phyloP scores from a whole-genome alignment of 257 asterid species.

The Gardenia jasminoides region DNA sequence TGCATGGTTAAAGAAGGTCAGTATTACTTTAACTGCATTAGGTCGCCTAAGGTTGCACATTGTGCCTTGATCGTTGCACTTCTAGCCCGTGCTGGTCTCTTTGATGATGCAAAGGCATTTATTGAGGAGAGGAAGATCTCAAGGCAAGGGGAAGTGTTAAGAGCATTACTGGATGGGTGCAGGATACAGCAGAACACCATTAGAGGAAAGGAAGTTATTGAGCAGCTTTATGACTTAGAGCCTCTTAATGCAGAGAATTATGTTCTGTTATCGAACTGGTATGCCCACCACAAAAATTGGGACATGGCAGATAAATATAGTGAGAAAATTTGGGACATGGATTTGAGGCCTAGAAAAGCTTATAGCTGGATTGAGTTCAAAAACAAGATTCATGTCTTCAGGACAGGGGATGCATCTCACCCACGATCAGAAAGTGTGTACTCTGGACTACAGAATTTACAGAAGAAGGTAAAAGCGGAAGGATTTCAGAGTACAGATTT shows the following conservation, averaged over 20 bases:
- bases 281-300: slow-evolving; percentile 21
- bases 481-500: slow-evolving; percentile 9
- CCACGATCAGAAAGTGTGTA: slow-evolving; percentile 21
- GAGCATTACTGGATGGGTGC: slow-evolving; percentile 34
- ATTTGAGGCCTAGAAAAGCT: slow-evolving; percentile 27
- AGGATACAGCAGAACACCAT: slow-evolving; percentile 21
- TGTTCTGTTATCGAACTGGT: slow-evolving; percentile 25
- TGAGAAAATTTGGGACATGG: slow-evolving; percentile 16
- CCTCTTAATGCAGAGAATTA: slow-evolving; percentile 30
- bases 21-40: slow-evolving; percentile 18
- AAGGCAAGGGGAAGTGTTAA: slow-evolving; percentile 26
- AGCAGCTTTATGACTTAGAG: slow-evolving; percentile 28
- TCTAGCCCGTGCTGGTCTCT: slow-evolving; percentile 29
- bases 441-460: slow-evolving; percentile 11
- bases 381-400: slow-evolving; percentile 33
- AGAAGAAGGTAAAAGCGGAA: slow-evolving; percentile 21
- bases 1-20: slow-evolving; percentile 30
- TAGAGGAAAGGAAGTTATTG: slow-evolving; percentile 17
- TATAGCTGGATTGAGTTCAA: slow-evolving; percentile 35
- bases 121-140: slow-evolving; percentile 20
- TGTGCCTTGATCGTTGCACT: slow-evolving; percentile 32
- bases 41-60: slow-evolving; percentile 31
- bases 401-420: slow-evolving; percentile 31
- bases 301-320: slow-evolving; percentile 22
- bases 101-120: slow-evolving; percentile 21